Evolutionary conservation across 2,329 filamentous ascomycete genomes (phyloP).

Genomic region (Chlorencoelia australis): DNA sequence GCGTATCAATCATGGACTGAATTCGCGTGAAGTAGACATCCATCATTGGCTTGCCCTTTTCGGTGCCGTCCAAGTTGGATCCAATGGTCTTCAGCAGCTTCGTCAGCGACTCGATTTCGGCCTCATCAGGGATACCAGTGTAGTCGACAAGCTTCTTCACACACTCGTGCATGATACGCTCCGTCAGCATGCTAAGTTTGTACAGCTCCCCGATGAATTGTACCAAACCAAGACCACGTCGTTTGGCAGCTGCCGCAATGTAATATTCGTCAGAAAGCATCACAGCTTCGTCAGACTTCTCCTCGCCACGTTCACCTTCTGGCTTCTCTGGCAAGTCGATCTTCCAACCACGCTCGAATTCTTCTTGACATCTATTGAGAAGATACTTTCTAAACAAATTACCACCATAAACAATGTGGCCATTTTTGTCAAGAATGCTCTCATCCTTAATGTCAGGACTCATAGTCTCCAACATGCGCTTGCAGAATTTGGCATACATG

Average conservation of each 20-base stretch:
- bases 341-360: constrained; percentile 98
- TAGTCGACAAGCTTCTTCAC: constrained; percentile 96
- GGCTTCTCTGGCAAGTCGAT: constrained; percentile 70
- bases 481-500: constrained; percentile 98
- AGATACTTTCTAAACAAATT: constrained; percentile 97
- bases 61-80: constrained; percentile 70
- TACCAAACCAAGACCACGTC: constrained; percentile 91
- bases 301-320: constrained; percentile 49
- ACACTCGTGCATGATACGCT: constrained; percentile 99
- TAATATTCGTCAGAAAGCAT: constrained; percentile 98
- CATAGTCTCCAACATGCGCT: constrained; percentile 93
- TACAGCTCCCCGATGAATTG: constrained; percentile 99
- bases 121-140: constrained; percentile 84
- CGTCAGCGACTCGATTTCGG: constrained; percentile 89
- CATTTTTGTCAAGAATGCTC: constrained; percentile 82
- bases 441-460: constrained; percentile 91
- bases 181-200: constrained; percentile 96
- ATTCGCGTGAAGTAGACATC: constrained; percentile 91
- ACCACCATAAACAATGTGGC: constrained; percentile 81
- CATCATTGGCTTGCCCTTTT: constrained; percentile 80
- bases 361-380: constrained; percentile 95
- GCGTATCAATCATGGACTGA: constrained; percentile 66
- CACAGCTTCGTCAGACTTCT: constrained; percentile 57
- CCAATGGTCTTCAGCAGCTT: constrained; percentile 91
- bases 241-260: constrained; percentile 82